A percentile compares a stretch with the other conserved stretches of the same genome.
Conservation (phyloP, 2,329 filamentous ascomycete genomes). For the Monosporascus sp. region DNA sequence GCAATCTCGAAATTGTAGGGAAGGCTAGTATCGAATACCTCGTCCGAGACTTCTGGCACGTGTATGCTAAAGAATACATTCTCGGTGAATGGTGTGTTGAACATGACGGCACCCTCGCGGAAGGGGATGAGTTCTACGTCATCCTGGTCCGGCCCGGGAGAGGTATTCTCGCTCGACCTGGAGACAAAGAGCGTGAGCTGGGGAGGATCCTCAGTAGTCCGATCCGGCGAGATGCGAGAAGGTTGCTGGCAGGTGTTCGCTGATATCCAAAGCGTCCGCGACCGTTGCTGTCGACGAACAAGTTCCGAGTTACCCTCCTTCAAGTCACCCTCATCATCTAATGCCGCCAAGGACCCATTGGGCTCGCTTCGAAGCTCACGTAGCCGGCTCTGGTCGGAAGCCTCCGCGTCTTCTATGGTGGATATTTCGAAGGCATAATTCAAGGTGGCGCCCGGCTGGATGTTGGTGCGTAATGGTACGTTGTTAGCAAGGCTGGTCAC, state of each 20-base stretch:
- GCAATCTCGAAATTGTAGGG: conserved; percentile 76
- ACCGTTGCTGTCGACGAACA: conserved; percentile 23
- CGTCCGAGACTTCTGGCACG: conserved; percentile 58
- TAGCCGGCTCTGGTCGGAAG: conserved; percentile 9
- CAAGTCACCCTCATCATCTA: conserved; percentile 12
- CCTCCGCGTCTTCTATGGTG: conserved; percentile 41
- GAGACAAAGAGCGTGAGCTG: conserved; percentile 80
- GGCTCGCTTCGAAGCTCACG: conserved; percentile 21
- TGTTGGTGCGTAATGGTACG: conserved; percentile 50
- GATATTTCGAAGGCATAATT: conserved; percentile 59
- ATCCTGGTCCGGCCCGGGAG: conserved; percentile 57
- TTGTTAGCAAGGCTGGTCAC: conserved; percentile 60
- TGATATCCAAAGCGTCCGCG: conserved; percentile 66
- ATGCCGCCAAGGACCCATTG: conserved; percentile 11
- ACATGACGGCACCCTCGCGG: conserved; percentile 63
- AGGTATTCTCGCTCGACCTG: conserved; percentile 54
- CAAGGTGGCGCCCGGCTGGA: conserved; percentile 57
- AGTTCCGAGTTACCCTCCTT: conserved; percentile 13
- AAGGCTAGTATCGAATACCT: conserved; percentile 49
- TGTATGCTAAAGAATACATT: conserved; percentile 73
- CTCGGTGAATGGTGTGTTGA: conserved; percentile 54
- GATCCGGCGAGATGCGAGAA: conserved; percentile 41
- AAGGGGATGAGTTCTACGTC: conserved; percentile 47
- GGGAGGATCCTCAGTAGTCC: conserved; percentile 47
- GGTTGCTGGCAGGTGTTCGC: conserved; percentile 85